Evolutionary conservation across 305 asterid genomes (phyloP).

Genomic region (Stenogyne calaminthoides): DNA sequence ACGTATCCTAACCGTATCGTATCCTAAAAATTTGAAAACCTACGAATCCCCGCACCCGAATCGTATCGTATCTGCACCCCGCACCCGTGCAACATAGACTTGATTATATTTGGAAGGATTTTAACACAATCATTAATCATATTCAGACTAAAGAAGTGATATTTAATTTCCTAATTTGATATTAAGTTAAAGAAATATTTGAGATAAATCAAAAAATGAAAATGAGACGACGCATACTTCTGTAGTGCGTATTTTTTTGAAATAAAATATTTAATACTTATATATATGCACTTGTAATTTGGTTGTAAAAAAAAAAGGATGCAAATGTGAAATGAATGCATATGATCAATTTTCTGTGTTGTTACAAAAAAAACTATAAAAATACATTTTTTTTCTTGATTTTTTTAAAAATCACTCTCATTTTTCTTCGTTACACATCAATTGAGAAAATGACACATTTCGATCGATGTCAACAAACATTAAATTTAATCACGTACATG

Average conservation of each 20-base stretch:
- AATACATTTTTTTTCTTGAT: too few relatives aligned
- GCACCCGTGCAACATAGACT: too few relatives aligned
- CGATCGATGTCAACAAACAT: neutral
- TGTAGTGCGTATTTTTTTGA: neutral
- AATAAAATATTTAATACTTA: neutral
- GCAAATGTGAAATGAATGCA: neutral
- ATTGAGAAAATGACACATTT: neutral
- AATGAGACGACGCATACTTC: neutral
- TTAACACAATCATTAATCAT: neutral
- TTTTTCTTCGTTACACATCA: neutral
- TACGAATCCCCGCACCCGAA: too few relatives aligned
- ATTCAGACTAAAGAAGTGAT: neutral
- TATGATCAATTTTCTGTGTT: neutral
- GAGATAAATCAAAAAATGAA: neutral
- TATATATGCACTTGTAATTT: neutral
- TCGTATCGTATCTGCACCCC: too few relatives aligned
- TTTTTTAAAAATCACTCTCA: neutral
- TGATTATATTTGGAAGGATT: neutral
- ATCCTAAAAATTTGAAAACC: too few relatives aligned
- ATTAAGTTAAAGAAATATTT: neutral
- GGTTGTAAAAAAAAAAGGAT: neutral
- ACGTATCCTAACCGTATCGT: too few relatives aligned
- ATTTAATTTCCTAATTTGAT: neutral
- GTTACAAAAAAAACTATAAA: neutral
- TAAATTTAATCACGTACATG: neutral